Evolutionary conservation across 1,284 basidiomycete genomes (phyloP).

Genomic region (Spongiforma sp.): DNA sequence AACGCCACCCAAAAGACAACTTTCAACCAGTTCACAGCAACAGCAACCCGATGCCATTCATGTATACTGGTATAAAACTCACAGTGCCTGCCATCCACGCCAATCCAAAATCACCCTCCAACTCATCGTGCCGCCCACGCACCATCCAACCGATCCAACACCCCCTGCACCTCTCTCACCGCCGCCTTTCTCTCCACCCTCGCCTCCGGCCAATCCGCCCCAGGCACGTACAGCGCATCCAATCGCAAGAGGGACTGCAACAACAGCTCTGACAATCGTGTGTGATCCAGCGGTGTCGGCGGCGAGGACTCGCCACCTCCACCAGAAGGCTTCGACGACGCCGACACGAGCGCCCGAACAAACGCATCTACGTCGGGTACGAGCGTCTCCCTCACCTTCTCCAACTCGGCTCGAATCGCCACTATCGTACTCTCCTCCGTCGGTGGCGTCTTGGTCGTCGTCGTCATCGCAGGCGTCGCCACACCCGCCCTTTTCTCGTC

Average conservation of each 20-base stretch:
- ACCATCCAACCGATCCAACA: constrained; percentile 60
- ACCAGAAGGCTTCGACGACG: not conserved
- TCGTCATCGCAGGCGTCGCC: constrained; percentile 6
- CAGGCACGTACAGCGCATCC: constrained; percentile 71
- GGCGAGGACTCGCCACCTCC: not conserved
- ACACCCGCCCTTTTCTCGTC: constrained; percentile 1
- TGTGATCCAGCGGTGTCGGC: constrained; percentile 49
- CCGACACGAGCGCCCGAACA: constrained; percentile 37
- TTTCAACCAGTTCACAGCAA: too few species aligned
- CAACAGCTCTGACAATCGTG: constrained; percentile 71
- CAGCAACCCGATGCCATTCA: too few species aligned
- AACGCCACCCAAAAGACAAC: too few species aligned
- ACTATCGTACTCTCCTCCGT: constrained; percentile 59
- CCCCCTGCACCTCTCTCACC: constrained; percentile 67
- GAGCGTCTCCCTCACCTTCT: constrained; percentile 56
- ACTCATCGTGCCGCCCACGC: constrained; percentile 43
- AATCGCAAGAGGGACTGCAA: constrained; percentile 78
- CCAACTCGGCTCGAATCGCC: constrained; percentile 65
- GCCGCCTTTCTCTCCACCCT: constrained; percentile 75
- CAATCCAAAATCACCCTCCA: too few species aligned
- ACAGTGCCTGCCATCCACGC: too few species aligned
- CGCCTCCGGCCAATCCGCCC: constrained; percentile 69
- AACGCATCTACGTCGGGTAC: constrained; percentile 61
- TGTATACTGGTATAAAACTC: too few species aligned
- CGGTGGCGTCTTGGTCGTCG: constrained; percentile 29